A percentile compares a stretch with the other conserved stretches of the same genome.
These are phyloP conservation scores for Margaritispora aquatica DNA, from an alignment of 495 filamentous ascomycete species.

Conservation along the genomic window DNA sequence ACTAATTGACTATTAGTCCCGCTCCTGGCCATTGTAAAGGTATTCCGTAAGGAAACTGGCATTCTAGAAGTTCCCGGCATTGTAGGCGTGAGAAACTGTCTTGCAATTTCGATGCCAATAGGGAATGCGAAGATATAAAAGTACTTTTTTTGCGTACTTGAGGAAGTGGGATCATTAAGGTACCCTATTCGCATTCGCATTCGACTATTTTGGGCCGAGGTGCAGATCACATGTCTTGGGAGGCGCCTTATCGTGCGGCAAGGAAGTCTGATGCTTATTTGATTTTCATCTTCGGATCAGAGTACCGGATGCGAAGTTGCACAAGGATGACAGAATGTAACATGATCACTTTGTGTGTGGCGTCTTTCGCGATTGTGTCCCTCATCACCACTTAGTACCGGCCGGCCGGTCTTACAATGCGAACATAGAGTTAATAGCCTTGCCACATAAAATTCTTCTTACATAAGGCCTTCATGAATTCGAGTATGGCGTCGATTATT, in stretches of 20 bases:
- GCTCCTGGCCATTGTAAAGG: constrained; percentile 50
- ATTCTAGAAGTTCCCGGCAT: constrained; percentile 62
- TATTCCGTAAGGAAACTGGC: constrained; percentile 59
- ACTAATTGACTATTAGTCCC: constrained; percentile 50
- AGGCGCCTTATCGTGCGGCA: not conserved
- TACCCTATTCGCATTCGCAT: constrained; percentile 6
- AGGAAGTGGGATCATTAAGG: constrained; percentile 7
- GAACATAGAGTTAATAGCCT: no score
- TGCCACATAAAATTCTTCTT: no score
- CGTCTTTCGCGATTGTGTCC: not conserved
- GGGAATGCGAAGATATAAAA: not conserved
- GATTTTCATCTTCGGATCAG: not conserved
- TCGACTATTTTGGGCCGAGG: constrained; percentile 13
- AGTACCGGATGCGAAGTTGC: not conserved
- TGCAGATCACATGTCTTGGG: constrained; percentile 7
- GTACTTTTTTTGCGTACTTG: not conserved
- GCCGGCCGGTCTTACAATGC: no score
- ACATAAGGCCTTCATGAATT: not conserved
- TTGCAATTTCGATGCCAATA: constrained; percentile 1
- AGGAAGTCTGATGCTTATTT: not conserved
- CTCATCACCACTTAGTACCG: no score
- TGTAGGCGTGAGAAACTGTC: constrained; percentile 18
- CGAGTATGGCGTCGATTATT: not conserved
- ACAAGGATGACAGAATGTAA: not conserved
- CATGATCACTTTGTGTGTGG: not conserved